Evolutionary conservation across 2,329 filamentous ascomycete genomes (phyloP), one percentile per base, ranked within the genome.

Genomic region (Sphaerulina populicola): DNA sequence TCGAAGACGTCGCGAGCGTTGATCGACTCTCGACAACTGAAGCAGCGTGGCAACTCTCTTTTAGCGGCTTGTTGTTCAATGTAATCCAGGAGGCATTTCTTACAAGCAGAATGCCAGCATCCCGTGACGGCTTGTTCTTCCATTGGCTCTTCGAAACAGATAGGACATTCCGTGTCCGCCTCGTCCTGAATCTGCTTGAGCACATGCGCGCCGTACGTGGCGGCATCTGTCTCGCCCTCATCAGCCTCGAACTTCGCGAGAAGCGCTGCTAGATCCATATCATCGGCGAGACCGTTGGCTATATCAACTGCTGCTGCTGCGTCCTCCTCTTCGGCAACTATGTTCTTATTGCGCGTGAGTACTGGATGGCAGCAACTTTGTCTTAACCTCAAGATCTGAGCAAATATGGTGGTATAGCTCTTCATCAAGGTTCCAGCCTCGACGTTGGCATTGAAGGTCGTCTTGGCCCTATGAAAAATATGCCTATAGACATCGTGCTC

Each of bases 71-170:
- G 86, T 63, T 95, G 89, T 56, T 86, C 82, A 63, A 98, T 94
- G 61, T 88, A 95, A 60, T 88, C 83, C 1, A 94, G 73, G n/a
- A 97, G 72, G 62, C 93, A 98, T 56, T 87, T 85, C 69, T 93
- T 95, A 73, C 93, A 98, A 0, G 93, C 90, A 31, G 88, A 94
- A 68, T 98, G 93, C 89, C 93, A 98, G 70, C 93, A 98, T 0
- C 88, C 88, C 0, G 93, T 97, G 1, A 98, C 93, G 0, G 86
- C 85, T 64, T 94, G 91, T 48, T 96, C 86, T 37, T 88, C 80
- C 89, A 97, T 97, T 3, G 90, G 89, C 67, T 97, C 93, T 67
- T 97, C 91, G 3, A 87, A 82, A 69, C 93, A 98, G 47, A 98
- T 86, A 0, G 93, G 91, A 62, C 93, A 98, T 71, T 98, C 93